A percentile compares a stretch with the other conserved stretches of the same genome.
phyloP scores from a whole-genome alignment of 148 eudicot genomes.

The Vaccinium myrtillus region DNA sequence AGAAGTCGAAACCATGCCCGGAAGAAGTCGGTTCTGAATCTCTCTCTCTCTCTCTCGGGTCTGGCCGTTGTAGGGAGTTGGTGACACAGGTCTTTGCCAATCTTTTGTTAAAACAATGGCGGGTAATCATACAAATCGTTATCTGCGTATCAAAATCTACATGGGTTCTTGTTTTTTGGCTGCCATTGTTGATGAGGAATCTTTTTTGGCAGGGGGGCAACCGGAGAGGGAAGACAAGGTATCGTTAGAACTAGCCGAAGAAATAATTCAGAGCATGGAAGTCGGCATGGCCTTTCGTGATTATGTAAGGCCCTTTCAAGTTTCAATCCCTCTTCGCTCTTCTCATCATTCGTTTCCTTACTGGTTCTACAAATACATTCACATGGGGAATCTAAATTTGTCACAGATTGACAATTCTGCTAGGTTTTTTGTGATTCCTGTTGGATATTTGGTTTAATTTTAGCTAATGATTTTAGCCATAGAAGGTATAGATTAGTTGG shows the following conservation, averaged over 20 bases:
- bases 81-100: background rate
- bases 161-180: background rate
- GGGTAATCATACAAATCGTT: conserved; percentile 4
- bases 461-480: background rate
- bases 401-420: background rate
- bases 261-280: conserved; percentile 96
- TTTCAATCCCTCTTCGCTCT: background rate
- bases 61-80: background rate
- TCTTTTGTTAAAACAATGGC: conserved; percentile 12
- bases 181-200: background rate
- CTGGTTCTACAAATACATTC: background rate
- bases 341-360: background rate
- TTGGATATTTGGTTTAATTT: background rate
- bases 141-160: too few species aligned
- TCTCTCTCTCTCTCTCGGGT: background rate
- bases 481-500: background rate
- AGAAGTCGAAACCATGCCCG: background rate
- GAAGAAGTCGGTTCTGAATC: background rate
- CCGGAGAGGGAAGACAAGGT: conserved; percentile 80
- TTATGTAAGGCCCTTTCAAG: conserved; percentile 42
- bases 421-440: background rate
- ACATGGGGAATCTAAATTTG: background rate
- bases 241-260: conserved; percentile 76
- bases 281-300: conserved; percentile 98
- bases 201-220: conserved; percentile 32